Conservation (phyloP, 176 grass and related monocot species). For the Alopecurus myosuroides region DNA sequence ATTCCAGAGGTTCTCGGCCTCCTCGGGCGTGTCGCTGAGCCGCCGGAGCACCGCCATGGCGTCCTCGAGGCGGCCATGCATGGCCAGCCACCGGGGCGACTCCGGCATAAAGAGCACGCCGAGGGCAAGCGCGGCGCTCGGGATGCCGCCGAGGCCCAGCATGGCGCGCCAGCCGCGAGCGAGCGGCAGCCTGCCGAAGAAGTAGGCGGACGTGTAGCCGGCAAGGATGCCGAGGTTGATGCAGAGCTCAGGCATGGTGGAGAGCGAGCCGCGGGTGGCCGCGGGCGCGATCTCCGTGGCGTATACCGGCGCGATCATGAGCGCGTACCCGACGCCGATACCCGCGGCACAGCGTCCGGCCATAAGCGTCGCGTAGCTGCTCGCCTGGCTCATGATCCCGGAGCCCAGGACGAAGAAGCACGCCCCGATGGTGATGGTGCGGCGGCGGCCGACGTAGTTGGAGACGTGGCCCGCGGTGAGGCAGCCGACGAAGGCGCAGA, state of each 20-base stretch:
- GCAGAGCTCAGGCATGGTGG: slow-evolving; percentile 36
- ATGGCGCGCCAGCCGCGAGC: slow-evolving; percentile 35
- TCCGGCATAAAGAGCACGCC: slow-evolving; percentile 33
- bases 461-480: slow-evolving; percentile 45
- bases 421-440: slow-evolving; percentile 30
- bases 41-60: slow-evolving; percentile 7
- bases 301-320: slow-evolving; percentile 47
- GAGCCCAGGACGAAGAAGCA: slow-evolving; percentile 37
- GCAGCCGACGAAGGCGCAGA: slow-evolving; percentile 34
- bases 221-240: slow-evolving; percentile 43
- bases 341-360: slow-evolving; percentile 27
- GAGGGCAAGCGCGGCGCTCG: slow-evolving; percentile 11
- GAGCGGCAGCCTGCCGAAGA: slow-evolving; percentile 27
- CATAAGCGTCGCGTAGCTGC: slow-evolving; percentile 20
- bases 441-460: slow-evolving; percentile 32
- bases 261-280: slow-evolving; percentile 12
- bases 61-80: slow-evolving; percentile 6
- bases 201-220: slow-evolving; percentile 37
- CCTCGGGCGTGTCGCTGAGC: not conserved
- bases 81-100: slow-evolving; percentile 41
- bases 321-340: slow-evolving; percentile 42
- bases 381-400: slow-evolving; percentile 28
- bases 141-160: slow-evolving; percentile 26
- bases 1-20: slow-evolving; percentile 12
- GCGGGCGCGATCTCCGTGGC: slow-evolving; percentile 33